A percentile compares a stretch with the other conserved stretches of the same genome.
These are phyloP conservation scores for barley (Hordeum vulgare) DNA, from an alignment of 176 grass and related monocot species.

Conservation along the genomic window MorexV3_pseudomolecules_assembly NC_058520.1:410886890-410887389, in stretches of 20 bases:
- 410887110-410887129: too few species aligned
- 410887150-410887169: slow-evolving; percentile 74
- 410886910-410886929: background rate
- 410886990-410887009: too few species aligned
- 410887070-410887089: too few species aligned
- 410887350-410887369: background rate
- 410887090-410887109: too few species aligned
- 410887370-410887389: background rate
- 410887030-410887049: too few species aligned
- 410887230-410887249: background rate
- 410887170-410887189: too few species aligned
- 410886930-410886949: background rate
- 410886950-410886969: slow-evolving; percentile 7
- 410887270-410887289: too few species aligned
- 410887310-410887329: background rate
- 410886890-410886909: too few species aligned
- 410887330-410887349: background rate
- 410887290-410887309: too few species aligned
- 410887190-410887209: slow-evolving; percentile 31
- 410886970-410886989: too few species aligned
- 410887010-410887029: too few species aligned
- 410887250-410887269: background rate
- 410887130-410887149: slow-evolving; percentile 20
- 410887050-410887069: too few species aligned
- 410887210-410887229: background rate